Percentiles rank a stretch among this genome's conserved stretches.
These are phyloP conservation scores for Trypanosoma lewisi DNA, from an alignment of 208 protist species.

Conservation along the genomic window DNA sequence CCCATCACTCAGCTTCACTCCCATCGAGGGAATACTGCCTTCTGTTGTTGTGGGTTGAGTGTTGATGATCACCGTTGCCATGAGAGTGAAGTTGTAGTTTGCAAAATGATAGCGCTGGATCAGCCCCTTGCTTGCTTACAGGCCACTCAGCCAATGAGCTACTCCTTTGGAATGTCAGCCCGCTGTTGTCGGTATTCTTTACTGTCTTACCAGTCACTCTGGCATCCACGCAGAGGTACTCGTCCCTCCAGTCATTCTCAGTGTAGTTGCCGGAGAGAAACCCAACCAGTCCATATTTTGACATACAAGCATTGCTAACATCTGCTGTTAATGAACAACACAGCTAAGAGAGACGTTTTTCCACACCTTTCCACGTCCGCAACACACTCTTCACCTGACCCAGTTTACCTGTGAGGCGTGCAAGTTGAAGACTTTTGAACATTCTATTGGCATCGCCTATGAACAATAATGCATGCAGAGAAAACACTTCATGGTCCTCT, in stretches of 20 bases:
- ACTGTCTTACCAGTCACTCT: neutral
- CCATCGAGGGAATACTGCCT: neutral
- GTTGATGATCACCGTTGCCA: conserved; percentile 16
- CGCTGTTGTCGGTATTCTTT: neutral
- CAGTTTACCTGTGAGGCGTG: conserved; percentile 2
- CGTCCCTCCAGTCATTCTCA: conserved; percentile 2
- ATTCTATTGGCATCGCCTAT: too few relatives aligned
- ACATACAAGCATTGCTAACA: neutral
- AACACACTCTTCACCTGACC: conserved; percentile 2
- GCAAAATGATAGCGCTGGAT: conserved; percentile 21
- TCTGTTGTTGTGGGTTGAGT: neutral
- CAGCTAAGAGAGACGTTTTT: neutral
- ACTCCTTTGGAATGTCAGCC: conserved; percentile 5
- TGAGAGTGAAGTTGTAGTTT: conserved; percentile 20
- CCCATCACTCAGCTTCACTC: conserved; percentile 4
- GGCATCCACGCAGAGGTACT: conserved; percentile 18
- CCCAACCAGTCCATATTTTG: conserved; percentile 15
- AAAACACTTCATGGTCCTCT: neutral
- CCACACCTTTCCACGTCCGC: conserved; percentile 6
- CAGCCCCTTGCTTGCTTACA: conserved; percentile 21
- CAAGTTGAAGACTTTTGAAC: neutral
- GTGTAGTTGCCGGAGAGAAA: conserved; percentile 1
- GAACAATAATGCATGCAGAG: conserved; percentile 12
- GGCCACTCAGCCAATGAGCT: conserved; percentile 15
- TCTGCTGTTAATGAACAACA: neutral